These are phyloP conservation scores for Nothophytophthora sp. DNA, from an alignment of 352 stramenopile species.

Conservation along the genomic window DNA sequence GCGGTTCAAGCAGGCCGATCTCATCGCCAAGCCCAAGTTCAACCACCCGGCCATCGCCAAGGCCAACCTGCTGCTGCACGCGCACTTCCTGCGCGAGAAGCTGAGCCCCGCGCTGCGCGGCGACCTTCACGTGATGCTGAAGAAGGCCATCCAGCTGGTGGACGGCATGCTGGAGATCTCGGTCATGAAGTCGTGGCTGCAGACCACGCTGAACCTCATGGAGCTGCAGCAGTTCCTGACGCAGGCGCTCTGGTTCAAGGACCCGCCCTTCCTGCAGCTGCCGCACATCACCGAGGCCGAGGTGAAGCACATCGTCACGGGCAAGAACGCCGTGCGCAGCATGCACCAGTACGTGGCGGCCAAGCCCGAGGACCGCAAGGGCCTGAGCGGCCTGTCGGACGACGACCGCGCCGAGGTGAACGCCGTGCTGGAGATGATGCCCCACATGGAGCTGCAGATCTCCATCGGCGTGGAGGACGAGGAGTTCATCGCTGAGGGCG, in stretches of 20 bases:
- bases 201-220: slow-evolving; percentile 96
- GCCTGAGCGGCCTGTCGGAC: slow-evolving; percentile 90
- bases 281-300: slow-evolving; percentile 90
- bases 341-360: slow-evolving; percentile 95
- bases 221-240: slow-evolving; percentile 98
- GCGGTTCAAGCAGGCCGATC: slow-evolving; percentile 77
- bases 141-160: slow-evolving; percentile 93
- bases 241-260: slow-evolving; percentile 96
- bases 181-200: slow-evolving; percentile 94
- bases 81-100: slow-evolving; percentile 93
- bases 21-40: slow-evolving; percentile 85
- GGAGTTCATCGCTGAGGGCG: slow-evolving; percentile 97
- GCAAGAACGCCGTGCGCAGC: slow-evolving; percentile 91
- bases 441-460: slow-evolving; percentile 92
- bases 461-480: slow-evolving; percentile 91
- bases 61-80: slow-evolving; percentile 93
- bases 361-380: slow-evolving; percentile 92
- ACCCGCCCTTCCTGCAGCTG: slow-evolving; percentile 91
- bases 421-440: slow-evolving; percentile 93
- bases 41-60: slow-evolving; percentile 87
- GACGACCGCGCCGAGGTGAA: slow-evolving; percentile 94
- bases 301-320: slow-evolving; percentile 91
- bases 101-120: slow-evolving; percentile 61
- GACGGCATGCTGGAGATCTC: slow-evolving; percentile 99
- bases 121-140: slow-evolving; percentile 97